Evolutionary conservation across 805 yeast species (phyloP).

Genomic region (Candida khao-thaluensis): DNA sequence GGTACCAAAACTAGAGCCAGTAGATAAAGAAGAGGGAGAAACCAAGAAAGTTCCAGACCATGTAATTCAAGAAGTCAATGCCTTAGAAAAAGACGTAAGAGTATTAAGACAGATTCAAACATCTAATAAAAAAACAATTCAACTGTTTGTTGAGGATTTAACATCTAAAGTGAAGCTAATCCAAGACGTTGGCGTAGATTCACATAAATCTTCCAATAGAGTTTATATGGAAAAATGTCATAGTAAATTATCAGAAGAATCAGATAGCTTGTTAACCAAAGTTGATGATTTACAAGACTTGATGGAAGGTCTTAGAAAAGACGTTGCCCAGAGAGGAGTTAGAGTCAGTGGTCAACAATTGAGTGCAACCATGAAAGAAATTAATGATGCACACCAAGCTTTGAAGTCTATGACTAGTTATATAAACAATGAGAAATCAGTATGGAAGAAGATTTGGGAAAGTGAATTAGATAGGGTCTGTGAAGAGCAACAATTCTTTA

Average conservation of each 20-base stretch:
- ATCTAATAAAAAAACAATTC: conserved; percentile 42
- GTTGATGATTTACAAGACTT: conserved; percentile 92
- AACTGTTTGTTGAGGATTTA: conserved; percentile 43
- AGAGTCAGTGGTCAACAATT: conserved; percentile 76
- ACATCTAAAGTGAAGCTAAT: conserved; percentile 49
- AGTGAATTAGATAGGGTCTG: conserved; percentile 84
- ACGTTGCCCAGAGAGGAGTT: conserved; percentile 89
- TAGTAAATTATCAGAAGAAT: conserved; percentile 66
- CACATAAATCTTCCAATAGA: conserved; percentile 39
- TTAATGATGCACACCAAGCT: conserved; percentile 53
- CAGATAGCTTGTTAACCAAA: conserved; percentile 68
- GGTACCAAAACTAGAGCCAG: neutral
- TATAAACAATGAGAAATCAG: conserved; percentile 69
- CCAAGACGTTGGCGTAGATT: conserved; percentile 45
- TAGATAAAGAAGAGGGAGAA: neutral
- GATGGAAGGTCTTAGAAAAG: conserved; percentile 84
- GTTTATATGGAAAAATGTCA: conserved; percentile 77
- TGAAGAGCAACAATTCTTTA: conserved; percentile 91
- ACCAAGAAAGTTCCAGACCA: conserved; percentile 2
- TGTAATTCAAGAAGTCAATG: conserved; percentile 8
- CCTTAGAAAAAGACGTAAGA: conserved; percentile 52
- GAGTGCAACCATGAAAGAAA: conserved; percentile 61
- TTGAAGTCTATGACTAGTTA: conserved; percentile 57
- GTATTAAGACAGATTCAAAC: conserved; percentile 57
- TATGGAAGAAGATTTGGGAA: conserved; percentile 93